phyloP scores from a whole-genome alignment of 208 protist species.

The Leishmania major region DNA sequence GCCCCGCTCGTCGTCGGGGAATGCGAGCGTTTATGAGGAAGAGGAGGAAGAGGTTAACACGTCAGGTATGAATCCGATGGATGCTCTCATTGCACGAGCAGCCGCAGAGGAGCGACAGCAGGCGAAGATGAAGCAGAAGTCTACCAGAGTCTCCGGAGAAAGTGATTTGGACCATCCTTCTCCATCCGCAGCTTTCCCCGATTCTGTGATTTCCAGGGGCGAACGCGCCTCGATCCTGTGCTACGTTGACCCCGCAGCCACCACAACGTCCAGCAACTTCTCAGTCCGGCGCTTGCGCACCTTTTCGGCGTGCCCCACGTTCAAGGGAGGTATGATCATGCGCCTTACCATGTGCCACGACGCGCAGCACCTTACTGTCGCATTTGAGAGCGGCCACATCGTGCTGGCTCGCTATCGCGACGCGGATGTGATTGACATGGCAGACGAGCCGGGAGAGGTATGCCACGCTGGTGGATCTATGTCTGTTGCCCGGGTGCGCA shows the following conservation, averaged over 20 bases:
- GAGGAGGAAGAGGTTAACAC: slow-evolving; percentile 17
- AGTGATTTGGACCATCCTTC: neutral
- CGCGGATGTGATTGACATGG: neutral
- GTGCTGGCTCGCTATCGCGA: slow-evolving; percentile 32
- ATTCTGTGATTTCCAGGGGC: neutral
- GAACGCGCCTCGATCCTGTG: slow-evolving; percentile 27
- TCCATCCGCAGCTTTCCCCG: neutral
- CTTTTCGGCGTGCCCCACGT: slow-evolving; percentile 46
- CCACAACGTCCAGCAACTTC: slow-evolving; percentile 6
- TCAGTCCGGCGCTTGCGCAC: slow-evolving; percentile 26
- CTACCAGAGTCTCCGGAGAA: neutral
- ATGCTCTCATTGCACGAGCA: slow-evolving; percentile 39
- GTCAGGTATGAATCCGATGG: slow-evolving; percentile 37
- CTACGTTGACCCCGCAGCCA: slow-evolving; percentile 18
- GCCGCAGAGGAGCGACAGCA: slow-evolving; percentile 22
- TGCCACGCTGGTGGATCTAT: neutral
- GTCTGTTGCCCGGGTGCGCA: slow-evolving; percentile 21
- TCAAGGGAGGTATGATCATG: slow-evolving; percentile 86
- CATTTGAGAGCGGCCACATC: slow-evolving; percentile 85
- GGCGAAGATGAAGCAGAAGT: slow-evolving; percentile 1
- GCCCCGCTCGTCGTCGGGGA: neutral
- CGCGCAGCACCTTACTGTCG: slow-evolving; percentile 37
- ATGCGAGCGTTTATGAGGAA: neutral
- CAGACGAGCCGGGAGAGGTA: neutral
- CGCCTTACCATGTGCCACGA: slow-evolving; percentile 50